Evolutionary conservation across 768 basidiomycete species (phyloP), one percentile per base, ranked within the genome.

Genomic region (Hortiboletus campestris): DNA sequence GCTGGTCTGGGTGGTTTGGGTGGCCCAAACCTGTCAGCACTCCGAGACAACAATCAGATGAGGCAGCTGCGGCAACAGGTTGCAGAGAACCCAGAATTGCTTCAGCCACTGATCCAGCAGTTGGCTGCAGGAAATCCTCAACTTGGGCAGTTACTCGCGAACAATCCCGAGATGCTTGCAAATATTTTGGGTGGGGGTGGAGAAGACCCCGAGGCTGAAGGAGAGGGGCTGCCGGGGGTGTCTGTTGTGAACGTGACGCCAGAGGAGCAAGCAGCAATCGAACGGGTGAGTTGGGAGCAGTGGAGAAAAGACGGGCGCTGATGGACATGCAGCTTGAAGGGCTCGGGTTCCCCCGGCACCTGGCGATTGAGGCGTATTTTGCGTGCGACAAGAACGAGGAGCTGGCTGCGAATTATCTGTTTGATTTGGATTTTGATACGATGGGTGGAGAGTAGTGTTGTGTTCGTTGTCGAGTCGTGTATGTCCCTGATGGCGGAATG

Each of bases 301-400:
- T 45, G 46, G 20, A 1, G 46, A n/a, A 2, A 19, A 10, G 17
- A 32, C 28, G 35, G 13, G 19, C 40, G 51, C 59, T 66, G 41
- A 61, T 34, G 42, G 5, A 1, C 13, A 6, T 51, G 3, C 60
- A 97, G 95, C 77, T 97, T 58, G 84, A 91, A 73, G 86, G 76
- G 1, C 83, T 98, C 44, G 96, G 97, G 1, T 98, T 99, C 72
- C 72, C 90, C 17, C 82, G 92, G 39, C 79, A 94, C 42, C 76
- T 77, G 0, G 96, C 80, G n/a, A 74, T 95, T 35, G 84, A 98
- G 72, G 97, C 97, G 1, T 99, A 91, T 73, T 83, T 96, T 67
- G 90, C 87, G 2, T 98, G 95, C 72, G 97, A 94, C 71, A 94
- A 91, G 81, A 94, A 98, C 67, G 97, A 98, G 74, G 94, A 98